Evolutionary conservation across 805 yeast genomes (phyloP).

Genomic region (Wickerhamiella sorbophila): DNA sequence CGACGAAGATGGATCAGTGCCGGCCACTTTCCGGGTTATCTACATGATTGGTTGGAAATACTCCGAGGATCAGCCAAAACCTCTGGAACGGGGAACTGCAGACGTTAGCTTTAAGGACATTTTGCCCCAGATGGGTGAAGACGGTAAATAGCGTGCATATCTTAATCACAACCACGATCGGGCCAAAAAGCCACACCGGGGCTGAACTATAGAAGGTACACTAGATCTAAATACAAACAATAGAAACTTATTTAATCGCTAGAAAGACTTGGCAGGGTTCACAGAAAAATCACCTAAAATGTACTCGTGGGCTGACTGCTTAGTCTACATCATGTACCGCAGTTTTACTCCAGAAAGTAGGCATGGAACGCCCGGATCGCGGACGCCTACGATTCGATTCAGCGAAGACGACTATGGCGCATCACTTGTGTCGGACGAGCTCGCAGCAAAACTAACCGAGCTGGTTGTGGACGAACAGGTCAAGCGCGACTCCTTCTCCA

Average conservation of each 20-base stretch:
- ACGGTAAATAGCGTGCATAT: too few relatives aligned
- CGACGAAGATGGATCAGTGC: conserved; percentile 44
- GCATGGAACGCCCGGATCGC: neutral
- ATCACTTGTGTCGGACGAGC: conserved; percentile 14
- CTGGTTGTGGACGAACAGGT: conserved; percentile 6
- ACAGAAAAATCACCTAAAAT: too few relatives aligned
- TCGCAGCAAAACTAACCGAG: conserved; percentile 15
- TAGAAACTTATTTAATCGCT: too few relatives aligned
- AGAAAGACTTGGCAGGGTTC: too few relatives aligned
- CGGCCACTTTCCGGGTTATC: conserved; percentile 65
- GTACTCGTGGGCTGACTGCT: too few relatives aligned
- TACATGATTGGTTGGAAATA: conserved; percentile 87
- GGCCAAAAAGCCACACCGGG: too few relatives aligned
- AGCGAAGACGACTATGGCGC: conserved; percentile 9
- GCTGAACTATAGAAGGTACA: too few relatives aligned
- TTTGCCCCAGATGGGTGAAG: conserved; percentile 16
- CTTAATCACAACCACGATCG: too few relatives aligned
- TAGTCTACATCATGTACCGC: too few relatives aligned
- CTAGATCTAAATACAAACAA: too few relatives aligned
- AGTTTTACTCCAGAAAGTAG: neutral
- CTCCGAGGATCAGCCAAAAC: conserved; percentile 52
- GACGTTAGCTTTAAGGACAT: conserved; percentile 55
- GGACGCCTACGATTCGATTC: neutral
- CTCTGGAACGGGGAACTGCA: conserved; percentile 59
- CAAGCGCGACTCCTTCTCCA: conserved; percentile 10